Evolutionary conservation across 208 protist genomes (phyloP).

Genomic region (Acanthamoeba sp.): DNA sequence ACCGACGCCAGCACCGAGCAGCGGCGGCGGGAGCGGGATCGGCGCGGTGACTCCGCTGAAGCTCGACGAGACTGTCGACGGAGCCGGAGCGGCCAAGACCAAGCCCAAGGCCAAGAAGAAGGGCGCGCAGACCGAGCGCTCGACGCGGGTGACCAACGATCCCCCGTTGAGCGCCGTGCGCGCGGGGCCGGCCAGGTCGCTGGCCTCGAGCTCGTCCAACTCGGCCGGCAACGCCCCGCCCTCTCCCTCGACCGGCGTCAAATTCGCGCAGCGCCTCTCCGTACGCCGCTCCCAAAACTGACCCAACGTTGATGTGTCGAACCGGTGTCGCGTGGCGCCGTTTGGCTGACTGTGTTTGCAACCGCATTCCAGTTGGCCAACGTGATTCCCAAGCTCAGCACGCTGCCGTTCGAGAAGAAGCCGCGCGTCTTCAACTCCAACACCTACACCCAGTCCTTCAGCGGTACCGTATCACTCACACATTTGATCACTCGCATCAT

Average conservation of each 20-base stretch:
- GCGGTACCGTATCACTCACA: not conserved
- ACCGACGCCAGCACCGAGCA: too few relatives aligned
- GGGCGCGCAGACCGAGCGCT: not conserved
- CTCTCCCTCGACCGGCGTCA: not conserved
- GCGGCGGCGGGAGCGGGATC: too few relatives aligned
- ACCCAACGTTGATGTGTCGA: too few relatives aligned
- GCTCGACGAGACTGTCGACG: not conserved
- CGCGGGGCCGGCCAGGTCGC: not conserved
- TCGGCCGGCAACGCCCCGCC: not conserved
- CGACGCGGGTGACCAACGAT: not conserved
- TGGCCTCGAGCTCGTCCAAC: too few relatives aligned
- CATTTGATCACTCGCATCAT: too few relatives aligned
- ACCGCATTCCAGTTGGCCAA: not conserved
- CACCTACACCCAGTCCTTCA: constrained; percentile 12
- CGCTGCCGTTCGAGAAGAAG: constrained; percentile 44
- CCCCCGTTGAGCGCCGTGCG: not conserved
- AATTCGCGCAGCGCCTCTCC: not conserved
- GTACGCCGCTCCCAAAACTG: too few relatives aligned
- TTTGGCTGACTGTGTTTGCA: not conserved
- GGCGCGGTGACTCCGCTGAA: not conserved
- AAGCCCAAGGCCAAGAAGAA: not conserved
- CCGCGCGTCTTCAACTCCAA: constrained; percentile 35
- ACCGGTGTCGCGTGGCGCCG: too few relatives aligned
- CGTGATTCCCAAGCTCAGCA: constrained; percentile 23
- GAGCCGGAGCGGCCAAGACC: not conserved